These are phyloP conservation scores for Sporothrix phasma DNA, from an alignment of 2,329 filamentous ascomycete species.

Conservation along the genomic window DNA sequence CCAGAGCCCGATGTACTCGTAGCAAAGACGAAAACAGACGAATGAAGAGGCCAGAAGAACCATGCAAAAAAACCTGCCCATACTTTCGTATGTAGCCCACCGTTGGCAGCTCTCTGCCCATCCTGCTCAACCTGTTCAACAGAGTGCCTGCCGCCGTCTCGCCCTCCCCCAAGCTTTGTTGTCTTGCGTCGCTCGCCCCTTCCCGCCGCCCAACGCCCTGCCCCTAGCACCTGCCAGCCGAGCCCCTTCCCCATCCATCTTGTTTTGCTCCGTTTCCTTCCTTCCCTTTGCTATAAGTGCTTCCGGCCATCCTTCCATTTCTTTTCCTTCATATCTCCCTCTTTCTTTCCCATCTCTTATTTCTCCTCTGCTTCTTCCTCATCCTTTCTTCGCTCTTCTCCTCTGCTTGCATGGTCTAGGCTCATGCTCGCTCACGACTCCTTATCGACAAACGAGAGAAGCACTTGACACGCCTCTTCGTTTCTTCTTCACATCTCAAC, in stretches of 20 bases:
- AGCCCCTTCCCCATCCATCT: conserved; percentile 15
- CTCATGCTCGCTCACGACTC: conserved; percentile 1
- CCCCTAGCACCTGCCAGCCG: neutral
- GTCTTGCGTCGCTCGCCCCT: conserved; percentile 8
- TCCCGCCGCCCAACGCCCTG: conserved; percentile 9
- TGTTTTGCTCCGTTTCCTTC: neutral
- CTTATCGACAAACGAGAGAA: conserved; percentile 4
- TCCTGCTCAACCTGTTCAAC: neutral
- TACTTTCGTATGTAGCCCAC: conserved; percentile 13
- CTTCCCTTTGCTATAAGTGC: neutral
- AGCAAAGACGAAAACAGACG: neutral
- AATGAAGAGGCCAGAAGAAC: neutral
- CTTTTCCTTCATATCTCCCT: neutral
- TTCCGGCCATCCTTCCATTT: conserved; percentile 5
- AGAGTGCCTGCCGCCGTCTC: neutral
- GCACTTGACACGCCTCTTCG: neutral
- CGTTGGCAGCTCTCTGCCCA: conserved; percentile 1
- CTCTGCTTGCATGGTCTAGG: neutral
- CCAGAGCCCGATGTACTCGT: neutral
- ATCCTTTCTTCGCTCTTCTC: neutral
- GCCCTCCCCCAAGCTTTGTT: conserved; percentile 7
- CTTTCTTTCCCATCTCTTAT: neutral
- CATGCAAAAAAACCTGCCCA: conserved; percentile 7
- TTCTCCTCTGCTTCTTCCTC: neutral
- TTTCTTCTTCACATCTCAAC: neutral